Evolutionary conservation across 768 basidiomycete species (phyloP), one percentile per base, ranked within the genome.

Genomic region (Chalciporus piperatus): DNA sequence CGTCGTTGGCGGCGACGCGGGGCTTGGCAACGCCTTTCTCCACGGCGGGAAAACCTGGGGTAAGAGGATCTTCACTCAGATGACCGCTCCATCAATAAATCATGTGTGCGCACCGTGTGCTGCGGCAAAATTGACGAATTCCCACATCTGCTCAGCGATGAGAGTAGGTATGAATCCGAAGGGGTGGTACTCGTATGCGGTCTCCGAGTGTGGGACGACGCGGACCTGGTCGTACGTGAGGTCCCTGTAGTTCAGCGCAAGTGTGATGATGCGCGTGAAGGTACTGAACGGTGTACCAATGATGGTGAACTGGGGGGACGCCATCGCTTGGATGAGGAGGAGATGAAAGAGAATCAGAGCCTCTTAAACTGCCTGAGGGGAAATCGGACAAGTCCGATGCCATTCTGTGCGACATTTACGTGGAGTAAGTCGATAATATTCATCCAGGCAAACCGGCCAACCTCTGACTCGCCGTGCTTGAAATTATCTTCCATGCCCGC

Each of bases 251-350:
- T 47, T 56, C 39, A 69, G 55, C 1, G 40, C 69, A 25, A 69
- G 67, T 0, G 67, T 70, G 43, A 69, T 58, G 28, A 67, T 33
- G 16, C 67, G 67, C 8, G 67, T 69, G 39, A 67, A 69, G 1
- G 69, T 69, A 45, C 69, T 70, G 38, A 59, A 69, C 11, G 67
- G 69, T 0, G 67, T 69, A 17, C 67, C 67, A 20, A 69, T 57
- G 57, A 69, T 40, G 12, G 67, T 69, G 41, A 60, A 64, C 16
- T 42, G 52, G 48, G 56, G 57, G 16, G 54, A 48, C 9, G 46
- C 14, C 66, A 69, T 66, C 41, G 40, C 28, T 33, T 6, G 13
- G 30, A 30, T 30, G 41, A 39, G 41, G 16, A 20, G 40, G 4
- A 32, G 16, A 39, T 43, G 16, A 8, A 17, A 19, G 5, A 9